These are phyloP conservation scores for Ogataea philodendri DNA, from an alignment of 805 yeast genomes.

Conservation along the genomic window DNA sequence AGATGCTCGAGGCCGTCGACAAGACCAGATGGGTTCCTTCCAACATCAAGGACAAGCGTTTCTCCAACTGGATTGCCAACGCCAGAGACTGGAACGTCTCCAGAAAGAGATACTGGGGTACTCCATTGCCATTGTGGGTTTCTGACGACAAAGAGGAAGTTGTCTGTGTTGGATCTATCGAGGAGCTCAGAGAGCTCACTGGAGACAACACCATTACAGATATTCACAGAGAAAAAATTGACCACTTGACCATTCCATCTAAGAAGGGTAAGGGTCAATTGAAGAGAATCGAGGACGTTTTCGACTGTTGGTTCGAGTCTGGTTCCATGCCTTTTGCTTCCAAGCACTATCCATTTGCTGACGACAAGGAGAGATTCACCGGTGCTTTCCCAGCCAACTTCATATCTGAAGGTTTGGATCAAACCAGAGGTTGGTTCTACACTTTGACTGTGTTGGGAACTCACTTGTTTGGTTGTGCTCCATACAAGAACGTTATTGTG, in stretches of 20 bases:
- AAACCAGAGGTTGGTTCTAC: slow-evolving; percentile 99
- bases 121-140: slow-evolving; percentile 98
- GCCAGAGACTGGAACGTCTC: slow-evolving; percentile 99
- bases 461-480: slow-evolving; percentile 87
- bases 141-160: slow-evolving; percentile 90
- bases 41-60: slow-evolving; percentile 88
- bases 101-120: slow-evolving; percentile 99
- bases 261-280: slow-evolving; percentile 81
- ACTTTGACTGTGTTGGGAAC: slow-evolving; percentile 95
- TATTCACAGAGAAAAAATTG: slow-evolving; percentile 91
- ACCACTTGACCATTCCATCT: slow-evolving; percentile 90
- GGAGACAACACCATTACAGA: slow-evolving; percentile 83
- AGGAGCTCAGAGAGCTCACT: slow-evolving; percentile 78
- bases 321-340: slow-evolving; percentile 99
- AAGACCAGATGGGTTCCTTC: slow-evolving; percentile 94
- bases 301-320: slow-evolving; percentile 99
- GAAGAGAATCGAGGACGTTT: slow-evolving; percentile 93
- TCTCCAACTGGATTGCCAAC: slow-evolving; percentile 95
- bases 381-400: slow-evolving; percentile 93
- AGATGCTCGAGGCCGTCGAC: slow-evolving; percentile 82
- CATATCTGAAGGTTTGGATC: slow-evolving; percentile 98
- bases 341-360: slow-evolving; percentile 93
- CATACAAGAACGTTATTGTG: slow-evolving; percentile 93
- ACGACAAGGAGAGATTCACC: slow-evolving; percentile 66
- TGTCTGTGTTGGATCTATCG: slow-evolving; percentile 89